Base-by-base conservation (phyloP, 2,329 filamentous ascomycete genomes). In the Penicillium sp. region DNA sequence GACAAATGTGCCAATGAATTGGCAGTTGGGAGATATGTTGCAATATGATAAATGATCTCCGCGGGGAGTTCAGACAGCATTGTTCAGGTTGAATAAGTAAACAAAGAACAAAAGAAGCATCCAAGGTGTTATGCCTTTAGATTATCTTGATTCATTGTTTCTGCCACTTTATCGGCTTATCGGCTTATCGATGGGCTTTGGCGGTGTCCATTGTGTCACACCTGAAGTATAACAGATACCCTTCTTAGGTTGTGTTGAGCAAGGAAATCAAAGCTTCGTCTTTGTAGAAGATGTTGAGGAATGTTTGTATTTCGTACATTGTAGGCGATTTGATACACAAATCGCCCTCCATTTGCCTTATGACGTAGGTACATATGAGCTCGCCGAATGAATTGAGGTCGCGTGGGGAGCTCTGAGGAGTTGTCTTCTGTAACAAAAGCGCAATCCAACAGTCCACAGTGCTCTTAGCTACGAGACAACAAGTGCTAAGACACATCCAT, bases 1-100 rank as follows among this genome's bases (percentile, higher is more conserved):
- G 77, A 72, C 16, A 84, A 69, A 54, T 69, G 66, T 13, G 71
- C 63, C 36, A 84, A 61, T 19, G 74, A 71, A 48, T 70, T 74
- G 5, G 76, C 76, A 11, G 75, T 76, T 1, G 79, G 75, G 7
- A 84, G 68, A 63, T 72, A 67, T 47, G 60, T 61, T 44, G 71
- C 69, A 34, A 79, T 72, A 30, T 74, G 67, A 51, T 74, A 73
- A 11, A 79, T 66, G 5, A 78, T 76, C 56, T 79, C 76, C 1
- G 72, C 62, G 9, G 75, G 74, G n/a, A 77, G 60, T 29, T 69
- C 61, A 36, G 64, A 60, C 26, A 76, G 61, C 68, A 72, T 72
- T 30, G 11, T 39, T 8, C 8, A 11, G 16, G 19, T 16, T 38
- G 16, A 39, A 19, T 19, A 16, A 16, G 10, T 13, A 35, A 18